Base-by-base conservation (phyloP, 2,329 filamentous ascomycete species). In the Calonectria montana region DNA sequence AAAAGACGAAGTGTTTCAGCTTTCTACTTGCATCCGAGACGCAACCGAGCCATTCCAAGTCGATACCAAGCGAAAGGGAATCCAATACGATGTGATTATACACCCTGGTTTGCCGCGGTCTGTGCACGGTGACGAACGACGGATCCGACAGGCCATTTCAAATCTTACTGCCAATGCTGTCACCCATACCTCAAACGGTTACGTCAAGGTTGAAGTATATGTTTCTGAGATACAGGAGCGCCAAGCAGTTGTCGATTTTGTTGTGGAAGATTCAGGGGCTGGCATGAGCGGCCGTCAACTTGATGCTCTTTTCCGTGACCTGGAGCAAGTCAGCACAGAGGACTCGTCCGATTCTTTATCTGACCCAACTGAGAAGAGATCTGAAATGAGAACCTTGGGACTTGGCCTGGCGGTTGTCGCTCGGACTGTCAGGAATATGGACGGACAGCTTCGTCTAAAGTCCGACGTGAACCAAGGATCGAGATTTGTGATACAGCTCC, bases 361-460 rank as follows among this genome's bases (percentile, higher is more conserved):
- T 0, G 77, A 80, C 57, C n/a, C 82, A 47, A 69, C 80, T 21
- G 79, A 81, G 3, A 79, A 82, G 65, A 68, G 81, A 16, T 73
- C 72, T 47, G 75, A 84, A 23, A 73, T 81, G 21, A 83, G 85
- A 61, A 91, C 91, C 0, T 83, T 97, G 1, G 96, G 96, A 0
- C 88, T 98, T 12, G 96, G 95, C 0, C 87, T 98, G n/a, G 95
- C 95, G 0, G 88, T 97, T 15, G 95, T 97, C n/a, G 94, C 94
- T 18, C 91, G 95, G 43, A 94, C 95, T 41, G 88, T 98, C 37
- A 90, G 92, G n/a, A 97, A 95, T 79, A 97, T 97, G 94, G 93
- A 96, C 70, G 96, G 95, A 0, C 95, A 97, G 78, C 83, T 98
- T 35, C 91, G 94, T 2, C 84, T 98, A 1, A 96, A 95, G 78